Evolutionary conservation across 176 grass and related monocot species (phyloP).

Genomic region (Chrysopogon serrulatus): DNA sequence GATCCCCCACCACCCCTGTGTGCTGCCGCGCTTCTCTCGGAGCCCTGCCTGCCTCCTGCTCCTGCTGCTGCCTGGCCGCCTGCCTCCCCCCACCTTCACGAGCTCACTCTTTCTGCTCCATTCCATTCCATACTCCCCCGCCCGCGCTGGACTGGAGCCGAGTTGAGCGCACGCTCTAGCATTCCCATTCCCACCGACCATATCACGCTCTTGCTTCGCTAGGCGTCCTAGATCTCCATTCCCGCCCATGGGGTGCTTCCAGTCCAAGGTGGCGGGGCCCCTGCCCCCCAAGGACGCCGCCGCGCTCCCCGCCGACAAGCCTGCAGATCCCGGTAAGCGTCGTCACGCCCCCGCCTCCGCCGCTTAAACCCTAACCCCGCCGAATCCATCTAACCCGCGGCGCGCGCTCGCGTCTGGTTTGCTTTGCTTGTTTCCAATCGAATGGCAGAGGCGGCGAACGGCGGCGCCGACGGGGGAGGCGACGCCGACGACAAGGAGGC

Average conservation of each 20-base stretch:
- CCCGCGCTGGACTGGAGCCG: neutral
- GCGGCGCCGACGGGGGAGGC: constrained; percentile 27
- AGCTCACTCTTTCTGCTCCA: constrained; percentile 22
- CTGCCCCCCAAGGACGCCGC: constrained; percentile 56
- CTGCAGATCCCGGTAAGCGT: constrained; percentile 72
- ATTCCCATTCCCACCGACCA: constrained; percentile 3
- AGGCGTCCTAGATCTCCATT: constrained; percentile 29
- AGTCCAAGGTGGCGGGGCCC: constrained; percentile 65
- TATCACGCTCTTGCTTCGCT: neutral
- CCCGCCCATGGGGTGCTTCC: constrained; percentile 83
- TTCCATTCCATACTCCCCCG: constrained; percentile 1
- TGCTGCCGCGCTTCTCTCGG: constrained; percentile 53
- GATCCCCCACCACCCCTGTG: constrained; percentile 21
- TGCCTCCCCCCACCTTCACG: neutral
- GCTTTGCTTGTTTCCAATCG: neutral
- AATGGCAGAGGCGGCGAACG: constrained; percentile 53
- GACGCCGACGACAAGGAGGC: constrained; percentile 64
- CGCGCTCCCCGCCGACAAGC: constrained; percentile 48
- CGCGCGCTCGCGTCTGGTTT: neutral
- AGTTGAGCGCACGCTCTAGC: neutral
- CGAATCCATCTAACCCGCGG: constrained; percentile 17
- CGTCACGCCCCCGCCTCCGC: neutral
- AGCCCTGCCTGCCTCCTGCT: constrained; percentile 46
- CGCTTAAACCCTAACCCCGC: constrained; percentile 25
- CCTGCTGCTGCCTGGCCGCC: no score